A percentile compares a stretch with the other conserved stretches of the same genome.
Evolutionary conservation across 2,329 filamentous ascomycete genomes (phyloP).

Genomic region (Aureobasidium pullulans): DNA sequence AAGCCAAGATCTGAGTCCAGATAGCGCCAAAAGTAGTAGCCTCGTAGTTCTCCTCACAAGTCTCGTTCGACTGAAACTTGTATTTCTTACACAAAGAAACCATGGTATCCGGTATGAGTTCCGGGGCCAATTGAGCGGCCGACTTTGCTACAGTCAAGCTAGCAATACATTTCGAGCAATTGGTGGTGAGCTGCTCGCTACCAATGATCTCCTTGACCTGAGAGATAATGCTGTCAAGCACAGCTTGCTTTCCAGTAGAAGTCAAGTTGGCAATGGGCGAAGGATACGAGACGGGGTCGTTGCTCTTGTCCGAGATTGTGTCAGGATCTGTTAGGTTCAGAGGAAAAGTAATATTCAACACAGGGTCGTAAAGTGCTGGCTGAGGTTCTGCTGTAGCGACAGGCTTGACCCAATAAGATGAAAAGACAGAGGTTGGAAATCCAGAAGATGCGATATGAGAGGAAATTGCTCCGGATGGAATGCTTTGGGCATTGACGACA

Average conservation of each 20-base stretch:
- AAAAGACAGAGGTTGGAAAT: slow-evolving; percentile 46
- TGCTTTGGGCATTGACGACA: slow-evolving; percentile 1
- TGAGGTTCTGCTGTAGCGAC: slow-evolving; percentile 45
- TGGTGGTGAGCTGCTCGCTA: slow-evolving; percentile 29
- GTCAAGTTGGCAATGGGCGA: slow-evolving; percentile 40
- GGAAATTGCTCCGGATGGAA: slow-evolving; percentile 16
- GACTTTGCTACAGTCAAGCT: slow-evolving; percentile 45
- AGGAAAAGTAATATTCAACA: slow-evolving; percentile 45
- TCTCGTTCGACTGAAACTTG: slow-evolving; percentile 38
- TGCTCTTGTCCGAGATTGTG: slow-evolving; percentile 41
- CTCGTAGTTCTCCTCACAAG: slow-evolving; percentile 43
- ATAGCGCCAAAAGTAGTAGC: slow-evolving; percentile 45
- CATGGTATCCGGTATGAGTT: slow-evolving; percentile 44
- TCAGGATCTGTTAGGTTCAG: slow-evolving; percentile 48
- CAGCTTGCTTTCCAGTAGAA: slow-evolving; percentile 29
- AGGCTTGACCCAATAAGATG: slow-evolving; percentile 42
- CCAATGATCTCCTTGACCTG: slow-evolving; percentile 42
- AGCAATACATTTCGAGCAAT: slow-evolving; percentile 48
- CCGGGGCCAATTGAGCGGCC: slow-evolving; percentile 44
- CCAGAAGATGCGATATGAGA: slow-evolving; percentile 38
- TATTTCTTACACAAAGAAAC: slow-evolving; percentile 44
- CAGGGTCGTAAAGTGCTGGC: slow-evolving; percentile 46
- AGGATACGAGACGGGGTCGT: slow-evolving; percentile 47
- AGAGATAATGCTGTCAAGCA: slow-evolving; percentile 37
- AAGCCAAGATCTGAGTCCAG: slow-evolving; percentile 51